Conservation (phyloP, 371 early-diverging fungal species). For the Batkoa obscura region DNA sequence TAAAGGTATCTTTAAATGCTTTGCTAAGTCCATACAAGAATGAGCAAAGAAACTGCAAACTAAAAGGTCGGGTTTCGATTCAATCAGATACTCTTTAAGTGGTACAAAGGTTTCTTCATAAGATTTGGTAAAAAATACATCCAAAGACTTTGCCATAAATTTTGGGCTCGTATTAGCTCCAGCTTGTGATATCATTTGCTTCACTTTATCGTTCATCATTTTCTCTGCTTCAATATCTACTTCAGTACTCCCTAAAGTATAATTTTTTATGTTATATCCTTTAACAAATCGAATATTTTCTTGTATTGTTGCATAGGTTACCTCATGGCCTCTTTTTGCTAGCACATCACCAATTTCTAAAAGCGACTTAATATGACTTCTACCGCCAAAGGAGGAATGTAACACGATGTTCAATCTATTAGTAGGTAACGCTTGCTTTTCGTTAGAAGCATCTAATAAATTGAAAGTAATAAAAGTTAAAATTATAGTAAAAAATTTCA, state of each 20-base stretch:
- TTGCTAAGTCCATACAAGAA: slow-evolving; percentile 4
- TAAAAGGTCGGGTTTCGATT: not conserved
- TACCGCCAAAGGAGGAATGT: not conserved
- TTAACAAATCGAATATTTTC: not conserved
- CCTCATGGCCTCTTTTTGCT: not conserved
- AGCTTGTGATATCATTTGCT: no score
- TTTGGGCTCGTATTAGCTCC: no score
- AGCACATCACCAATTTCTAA: not conserved
- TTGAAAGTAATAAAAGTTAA: no score
- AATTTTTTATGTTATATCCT: no score
- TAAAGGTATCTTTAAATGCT: not conserved
- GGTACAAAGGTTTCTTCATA: not conserved
- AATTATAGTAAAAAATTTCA: no score
- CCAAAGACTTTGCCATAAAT: no score
- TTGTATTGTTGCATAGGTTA: not conserved
- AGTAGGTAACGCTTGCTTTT: no score
- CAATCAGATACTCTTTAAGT: not conserved
- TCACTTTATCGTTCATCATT: no score
- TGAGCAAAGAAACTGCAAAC: slow-evolving; percentile 4
- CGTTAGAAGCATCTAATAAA: no score
- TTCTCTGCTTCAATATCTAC: no score
- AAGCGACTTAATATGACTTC: not conserved
- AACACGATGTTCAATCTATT: slow-evolving; percentile 1
- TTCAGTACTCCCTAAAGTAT: no score
- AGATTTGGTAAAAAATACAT: no score